Evolutionary conservation across 129 eudicot species (phyloP).

Genomic region (Lactuca sativa): DNA sequence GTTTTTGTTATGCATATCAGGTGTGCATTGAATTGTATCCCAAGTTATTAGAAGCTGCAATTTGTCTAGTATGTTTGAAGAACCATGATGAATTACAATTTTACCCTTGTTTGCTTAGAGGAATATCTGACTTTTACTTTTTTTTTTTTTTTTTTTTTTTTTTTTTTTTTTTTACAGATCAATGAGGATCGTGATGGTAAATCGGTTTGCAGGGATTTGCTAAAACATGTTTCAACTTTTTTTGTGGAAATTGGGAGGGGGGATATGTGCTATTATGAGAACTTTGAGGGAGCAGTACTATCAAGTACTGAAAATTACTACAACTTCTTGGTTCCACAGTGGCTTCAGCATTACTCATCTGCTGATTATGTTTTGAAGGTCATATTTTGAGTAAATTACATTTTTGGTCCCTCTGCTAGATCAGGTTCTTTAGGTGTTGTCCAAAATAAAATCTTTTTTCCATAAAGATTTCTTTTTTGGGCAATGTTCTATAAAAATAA

Average conservation of each 20-base stretch:
- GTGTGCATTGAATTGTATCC: slow-evolving; percentile 30
- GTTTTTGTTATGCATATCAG: slow-evolving; percentile 28
- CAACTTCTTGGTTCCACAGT: slow-evolving; percentile 36
- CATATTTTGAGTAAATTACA: slow-evolving; percentile 14
- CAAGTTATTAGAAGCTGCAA: slow-evolving; percentile 37
- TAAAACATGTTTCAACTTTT: slow-evolving; percentile 42
- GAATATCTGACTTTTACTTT: slow-evolving; percentile 7
- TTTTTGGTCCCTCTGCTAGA: neutral
- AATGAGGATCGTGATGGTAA: slow-evolving; percentile 47
- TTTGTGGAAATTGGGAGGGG: slow-evolving; percentile 38
- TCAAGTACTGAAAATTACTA: slow-evolving; percentile 42
- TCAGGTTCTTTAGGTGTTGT: neutral
- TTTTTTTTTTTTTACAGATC: slow-evolving; percentile 33
- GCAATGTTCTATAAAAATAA: neutral
- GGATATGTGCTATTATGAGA: slow-evolving; percentile 34
- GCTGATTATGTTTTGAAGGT: slow-evolving; percentile 49
- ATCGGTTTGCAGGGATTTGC: slow-evolving; percentile 37
- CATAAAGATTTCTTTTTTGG: too few species aligned
- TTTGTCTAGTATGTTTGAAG: slow-evolving; percentile 39
- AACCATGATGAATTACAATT: slow-evolving; percentile 7
- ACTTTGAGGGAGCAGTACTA: slow-evolving; percentile 46
- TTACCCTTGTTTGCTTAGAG: neutral
- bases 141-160: neutral
- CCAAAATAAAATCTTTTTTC: neutral
- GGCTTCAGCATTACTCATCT: slow-evolving; percentile 43